Base-by-base conservation (phyloP, 257 asterid species). In the Solanum appendiculatum region DNA sequence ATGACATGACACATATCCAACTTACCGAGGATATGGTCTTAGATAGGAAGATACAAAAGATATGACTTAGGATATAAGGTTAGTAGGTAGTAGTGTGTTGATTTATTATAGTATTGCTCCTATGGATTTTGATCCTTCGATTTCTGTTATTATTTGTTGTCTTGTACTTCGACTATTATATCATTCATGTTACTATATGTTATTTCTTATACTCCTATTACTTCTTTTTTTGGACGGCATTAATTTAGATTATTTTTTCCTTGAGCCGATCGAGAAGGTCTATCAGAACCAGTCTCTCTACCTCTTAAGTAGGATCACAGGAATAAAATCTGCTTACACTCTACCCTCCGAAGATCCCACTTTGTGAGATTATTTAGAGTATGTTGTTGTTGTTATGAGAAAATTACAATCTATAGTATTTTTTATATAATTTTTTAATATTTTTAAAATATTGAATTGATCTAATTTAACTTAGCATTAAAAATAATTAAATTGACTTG, bases 201-300 rank as follows among this genome's bases (percentile, higher is more conserved):
- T 56, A 56, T 56, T 20, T 56, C 12, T 56, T 20, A 0, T 56
- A 56, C 25, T 8, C 5, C 4, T 56, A 56, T 20, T 20, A 21
- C 12, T 56, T 56, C 0, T 56, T 56, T 56, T 56, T 20, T 0
- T 2, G 4, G 1, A 54, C 5, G 20, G 0, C 12, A 34, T 34
- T 34, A 4, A 34, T 56, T 56, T 3, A n/a, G 0, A 56, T 20
- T 56, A 18, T 20, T 7, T 5, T 48, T 56, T 9, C 7, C 2
- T 56, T 56, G 12, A 56, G 64, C 0, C 20, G 0, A n/a, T n/a
- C n/a, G n/a, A n/a, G n/a, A 7, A 20, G 25, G 25, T 56, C 1
- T 48, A 1, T 56, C 25, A 20, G 0, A 56, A 56, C 0, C 25
- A 7, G 0, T 1, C 12, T 56, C 12, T 56, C 25, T 56, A 20